A percentile compares a stretch with the other conserved stretches of the same genome.
Evolutionary conservation across 202 grass and related monocot species (phyloP).

Genomic region (Panicum hallii): DNA sequence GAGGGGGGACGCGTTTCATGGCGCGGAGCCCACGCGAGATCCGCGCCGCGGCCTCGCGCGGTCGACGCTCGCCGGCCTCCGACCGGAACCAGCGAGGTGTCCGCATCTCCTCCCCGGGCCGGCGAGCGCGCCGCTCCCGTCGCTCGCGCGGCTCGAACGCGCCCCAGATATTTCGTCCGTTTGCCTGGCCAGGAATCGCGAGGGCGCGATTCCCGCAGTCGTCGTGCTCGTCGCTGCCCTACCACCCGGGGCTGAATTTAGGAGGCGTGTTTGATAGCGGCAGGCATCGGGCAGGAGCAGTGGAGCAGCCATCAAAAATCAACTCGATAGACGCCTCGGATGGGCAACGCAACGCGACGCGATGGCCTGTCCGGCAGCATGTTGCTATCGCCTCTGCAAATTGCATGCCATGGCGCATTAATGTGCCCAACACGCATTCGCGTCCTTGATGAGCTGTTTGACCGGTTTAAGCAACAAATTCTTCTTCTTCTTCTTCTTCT

Average conservation of each 20-base stretch:
- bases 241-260: not conserved
- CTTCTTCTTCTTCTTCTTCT: too few species aligned
- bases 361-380: not conserved
- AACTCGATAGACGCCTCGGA: not conserved
- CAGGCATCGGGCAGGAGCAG: slow-evolving; percentile 19
- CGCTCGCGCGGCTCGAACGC: not conserved
- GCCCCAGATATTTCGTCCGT: slow-evolving; percentile 19
- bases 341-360: not conserved
- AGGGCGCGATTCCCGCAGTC: not conserved
- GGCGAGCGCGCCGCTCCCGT: not conserved
- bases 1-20: not conserved
- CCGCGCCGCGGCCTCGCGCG: not conserved
- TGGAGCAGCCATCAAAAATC: too few species aligned
- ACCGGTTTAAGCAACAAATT: not conserved
- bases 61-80: not conserved
- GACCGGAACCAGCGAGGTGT: not conserved
- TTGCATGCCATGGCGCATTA: not conserved
- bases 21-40: not conserved
- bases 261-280: not conserved
- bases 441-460: not conserved
- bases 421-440: slow-evolving; percentile 33
- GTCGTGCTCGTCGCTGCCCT: not conserved
- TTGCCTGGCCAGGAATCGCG: slow-evolving; percentile 22
- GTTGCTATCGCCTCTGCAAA: not conserved
- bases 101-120: not conserved